These are phyloP conservation scores for Salix purpurea DNA, from an alignment of 345 rosid genomes.

Conservation along the genomic window DNA sequence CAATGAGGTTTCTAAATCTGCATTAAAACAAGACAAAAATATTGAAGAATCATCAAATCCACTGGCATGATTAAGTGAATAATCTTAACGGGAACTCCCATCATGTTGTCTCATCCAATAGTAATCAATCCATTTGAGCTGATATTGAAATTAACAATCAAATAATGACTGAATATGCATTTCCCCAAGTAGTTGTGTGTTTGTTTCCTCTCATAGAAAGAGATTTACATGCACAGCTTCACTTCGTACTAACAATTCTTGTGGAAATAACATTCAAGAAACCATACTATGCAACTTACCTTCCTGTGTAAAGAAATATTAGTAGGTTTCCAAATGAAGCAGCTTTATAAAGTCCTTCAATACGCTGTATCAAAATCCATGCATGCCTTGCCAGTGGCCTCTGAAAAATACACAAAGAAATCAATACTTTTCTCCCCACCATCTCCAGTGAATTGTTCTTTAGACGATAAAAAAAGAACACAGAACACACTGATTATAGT, in stretches of 20 bases:
- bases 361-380: slow-evolving; percentile 70
- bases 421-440: neutral
- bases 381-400: slow-evolving; percentile 78
- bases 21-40: slow-evolving; percentile 9
- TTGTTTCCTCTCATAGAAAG: neutral
- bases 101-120: neutral
- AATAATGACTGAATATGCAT: neutral
- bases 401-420: slow-evolving; percentile 35
- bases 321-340: slow-evolving; percentile 85
- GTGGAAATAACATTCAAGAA: neutral
- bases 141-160: neutral
- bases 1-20: slow-evolving; percentile 91
- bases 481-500: neutral
- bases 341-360: slow-evolving; percentile 88
- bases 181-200: neutral
- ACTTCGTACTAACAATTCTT: neutral
- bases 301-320: slow-evolving; percentile 85
- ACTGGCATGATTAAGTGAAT: neutral
- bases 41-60: neutral
- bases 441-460: neutral
- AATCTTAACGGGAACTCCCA: neutral
- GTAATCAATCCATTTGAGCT: neutral
- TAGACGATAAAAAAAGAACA: neutral
- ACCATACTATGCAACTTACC: slow-evolving; percentile 35
- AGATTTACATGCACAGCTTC: neutral